Evolutionary conservation across 768 basidiomycete genomes (phyloP), one percentile per base, ranked within the genome.

Genomic region (Naganishia antarctica): DNA sequence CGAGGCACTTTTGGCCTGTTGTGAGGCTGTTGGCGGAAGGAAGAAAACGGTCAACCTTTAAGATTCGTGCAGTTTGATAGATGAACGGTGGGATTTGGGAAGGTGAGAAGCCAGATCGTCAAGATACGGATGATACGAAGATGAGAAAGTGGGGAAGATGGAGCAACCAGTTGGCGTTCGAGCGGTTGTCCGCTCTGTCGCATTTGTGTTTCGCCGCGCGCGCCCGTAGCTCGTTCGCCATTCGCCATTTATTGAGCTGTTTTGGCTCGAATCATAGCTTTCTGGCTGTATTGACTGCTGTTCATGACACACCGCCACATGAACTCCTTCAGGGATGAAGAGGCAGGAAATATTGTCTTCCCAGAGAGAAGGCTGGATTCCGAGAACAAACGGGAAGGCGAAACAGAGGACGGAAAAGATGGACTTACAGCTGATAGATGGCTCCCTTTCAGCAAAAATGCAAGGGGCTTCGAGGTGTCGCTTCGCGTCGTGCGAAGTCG

Each of bases 361-460:
- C n/a, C n/a, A n/a, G n/a, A n/a, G n/a, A n/a, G n/a, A n/a, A n/a
- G n/a, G n/a, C n/a, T n/a, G n/a, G n/a, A n/a, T n/a, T n/a, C n/a
- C n/a, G n/a, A n/a, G n/a, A n/a, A n/a, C n/a, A n/a, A n/a, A n/a
- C n/a, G n/a, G n/a, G n/a, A n/a, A n/a, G n/a, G 53, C 21, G 37
- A 57, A 57, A 57, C 37, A 12, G 50, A 57, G 15, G 26, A 34
- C 6, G 34, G 53, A 16, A 57, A 25, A 7, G 32, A 16, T 40
- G 9, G 34, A 57, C 53, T 41, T 57, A 57, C 53, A 57, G 12
- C 11, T 41, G 53, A 11, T 9, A 2, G 37, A 37, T 41, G 7
- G 32, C 34, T 57, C 37, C 53, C 53, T 57, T 57, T 40, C 37
- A 31, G 47, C 23, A 25, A 18, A 57, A 37, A 37, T 12, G 53